A percentile compares a stretch with the other conserved stretches of the same genome.
Conservation (phyloP, 148 eudicot species). For the Diospyros lotus region DNA sequence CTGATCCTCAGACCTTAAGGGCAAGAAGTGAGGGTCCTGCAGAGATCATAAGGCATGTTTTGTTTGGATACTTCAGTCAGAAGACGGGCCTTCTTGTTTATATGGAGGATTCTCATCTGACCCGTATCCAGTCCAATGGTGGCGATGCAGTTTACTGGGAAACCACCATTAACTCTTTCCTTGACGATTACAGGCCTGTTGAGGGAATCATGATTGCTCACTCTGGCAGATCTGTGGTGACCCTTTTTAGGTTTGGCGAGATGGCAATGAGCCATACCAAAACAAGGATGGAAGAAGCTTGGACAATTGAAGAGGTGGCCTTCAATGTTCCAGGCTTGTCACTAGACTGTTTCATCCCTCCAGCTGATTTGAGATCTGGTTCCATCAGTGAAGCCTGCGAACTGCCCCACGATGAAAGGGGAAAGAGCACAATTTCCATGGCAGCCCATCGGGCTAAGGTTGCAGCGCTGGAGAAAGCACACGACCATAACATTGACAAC, state of each 20-base stretch:
- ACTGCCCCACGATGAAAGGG: slow-evolving; percentile 33
- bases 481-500: slow-evolving; percentile 17
- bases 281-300: slow-evolving; percentile 57
- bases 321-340: slow-evolving; percentile 57
- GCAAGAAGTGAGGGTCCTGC: slow-evolving; percentile 59
- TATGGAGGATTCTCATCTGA: slow-evolving; percentile 59
- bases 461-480: slow-evolving; percentile 33
- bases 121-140: slow-evolving; percentile 49
- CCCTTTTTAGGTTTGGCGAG: slow-evolving; percentile 52
- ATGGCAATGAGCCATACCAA: slow-evolving; percentile 57
- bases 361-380: slow-evolving; percentile 43
- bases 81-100: slow-evolving; percentile 48
- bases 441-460: slow-evolving; percentile 36
- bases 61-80: slow-evolving; percentile 57
- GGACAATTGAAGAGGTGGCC: slow-evolving; percentile 61
- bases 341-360: slow-evolving; percentile 52
- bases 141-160: slow-evolving; percentile 57
- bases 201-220: slow-evolving; percentile 62
- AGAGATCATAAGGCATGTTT: slow-evolving; percentile 53
- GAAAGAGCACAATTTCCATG: slow-evolving; percentile 17
- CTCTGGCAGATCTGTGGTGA: slow-evolving; percentile 50
- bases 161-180: slow-evolving; percentile 48
- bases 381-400: slow-evolving; percentile 39
- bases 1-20: slow-evolving; percentile 46
- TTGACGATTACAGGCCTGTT: slow-evolving; percentile 44